A percentile compares a stretch with the other conserved stretches of the same genome.
phyloP scores from a whole-genome alignment of 345 rosid genomes.

The Aegle marmelos region DNA sequence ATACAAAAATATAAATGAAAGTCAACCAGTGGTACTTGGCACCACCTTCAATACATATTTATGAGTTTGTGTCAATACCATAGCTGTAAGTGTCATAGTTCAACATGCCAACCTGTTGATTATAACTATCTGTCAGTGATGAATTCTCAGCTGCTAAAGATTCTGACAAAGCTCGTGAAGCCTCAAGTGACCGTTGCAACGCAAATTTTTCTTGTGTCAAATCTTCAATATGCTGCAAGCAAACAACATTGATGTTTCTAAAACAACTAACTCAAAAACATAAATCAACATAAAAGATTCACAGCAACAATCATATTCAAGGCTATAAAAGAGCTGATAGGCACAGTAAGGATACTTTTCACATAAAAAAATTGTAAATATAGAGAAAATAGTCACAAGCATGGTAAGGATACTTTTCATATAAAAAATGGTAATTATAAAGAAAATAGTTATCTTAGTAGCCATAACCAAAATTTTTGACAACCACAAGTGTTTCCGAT shows the following conservation, averaged over 20 bases:
- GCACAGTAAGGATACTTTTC: neutral
- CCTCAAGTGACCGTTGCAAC: constrained; percentile 95
- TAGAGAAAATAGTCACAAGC: neutral
- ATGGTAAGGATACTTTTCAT: neutral
- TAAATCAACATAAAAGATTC: neutral
- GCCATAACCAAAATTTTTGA: neutral
- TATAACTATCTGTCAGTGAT: constrained; percentile 83
- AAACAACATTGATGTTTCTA: neutral
- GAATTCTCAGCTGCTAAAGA: constrained; percentile 97
- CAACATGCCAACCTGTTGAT: constrained; percentile 71
- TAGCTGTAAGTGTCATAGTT: constrained; percentile 2
- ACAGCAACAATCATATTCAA: neutral
- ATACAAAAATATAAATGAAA: neutral
- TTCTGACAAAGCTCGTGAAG: constrained; percentile 84
- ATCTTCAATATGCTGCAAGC: constrained; percentile 92
- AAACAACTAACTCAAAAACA: neutral
- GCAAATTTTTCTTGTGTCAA: constrained; percentile 94
- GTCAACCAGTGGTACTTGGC: neutral
- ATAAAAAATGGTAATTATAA: neutral
- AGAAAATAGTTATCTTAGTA: neutral
- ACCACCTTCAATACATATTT: neutral
- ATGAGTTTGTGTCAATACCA: neutral
- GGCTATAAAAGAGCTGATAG: neutral
- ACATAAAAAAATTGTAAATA: neutral
- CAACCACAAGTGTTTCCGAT: neutral